A percentile compares a stretch with the other conserved stretches of the same genome.
phyloP scores from a whole-genome alignment of 2,329 filamentous ascomycete genomes.

The Drechmeria coniospora region DNA sequence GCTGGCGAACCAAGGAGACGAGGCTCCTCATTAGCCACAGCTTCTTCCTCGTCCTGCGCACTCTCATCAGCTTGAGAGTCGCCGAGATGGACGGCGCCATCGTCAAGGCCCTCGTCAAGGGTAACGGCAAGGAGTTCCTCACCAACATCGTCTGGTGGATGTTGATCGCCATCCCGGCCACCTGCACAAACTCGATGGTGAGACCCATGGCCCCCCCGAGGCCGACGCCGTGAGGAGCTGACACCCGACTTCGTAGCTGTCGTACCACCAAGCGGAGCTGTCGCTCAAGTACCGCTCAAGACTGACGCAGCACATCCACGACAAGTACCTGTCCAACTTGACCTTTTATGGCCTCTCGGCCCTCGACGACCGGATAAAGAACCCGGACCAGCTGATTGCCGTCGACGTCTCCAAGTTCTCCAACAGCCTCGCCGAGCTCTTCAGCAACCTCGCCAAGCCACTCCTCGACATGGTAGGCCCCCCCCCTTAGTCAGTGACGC shows the following conservation, averaged over 20 bases:
- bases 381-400: slow-evolving; percentile 91
- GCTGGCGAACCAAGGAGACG: slow-evolving; percentile 79
- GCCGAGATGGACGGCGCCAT: slow-evolving; percentile 89
- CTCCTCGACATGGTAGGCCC: slow-evolving; percentile 67
- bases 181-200: slow-evolving; percentile 98
- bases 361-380: slow-evolving; percentile 94
- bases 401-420: slow-evolving; percentile 95
- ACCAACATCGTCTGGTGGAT: slow-evolving; percentile 94
- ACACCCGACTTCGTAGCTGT: slow-evolving; percentile 53
- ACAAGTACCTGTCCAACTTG: slow-evolving; percentile 91
- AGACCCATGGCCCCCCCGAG: slow-evolving; percentile 11
- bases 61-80: slow-evolving; percentile 86
- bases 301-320: slow-evolving; percentile 87
- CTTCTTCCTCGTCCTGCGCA: slow-evolving; percentile 79
- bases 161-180: slow-evolving; percentile 87
- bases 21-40: slow-evolving; percentile 78
- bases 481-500: too few species aligned
- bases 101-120: slow-evolving; percentile 82
- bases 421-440: slow-evolving; percentile 84
- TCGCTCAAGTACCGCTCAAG: slow-evolving; percentile 85
- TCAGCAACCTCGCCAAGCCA: slow-evolving; percentile 92
- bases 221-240: not conserved
- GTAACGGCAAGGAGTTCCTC: slow-evolving; percentile 80
- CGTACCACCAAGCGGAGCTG: slow-evolving; percentile 91
- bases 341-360: slow-evolving; percentile 95